Conservation (phyloP, 2,329 filamentous ascomycete species). For the Didymella sp. region DNA sequence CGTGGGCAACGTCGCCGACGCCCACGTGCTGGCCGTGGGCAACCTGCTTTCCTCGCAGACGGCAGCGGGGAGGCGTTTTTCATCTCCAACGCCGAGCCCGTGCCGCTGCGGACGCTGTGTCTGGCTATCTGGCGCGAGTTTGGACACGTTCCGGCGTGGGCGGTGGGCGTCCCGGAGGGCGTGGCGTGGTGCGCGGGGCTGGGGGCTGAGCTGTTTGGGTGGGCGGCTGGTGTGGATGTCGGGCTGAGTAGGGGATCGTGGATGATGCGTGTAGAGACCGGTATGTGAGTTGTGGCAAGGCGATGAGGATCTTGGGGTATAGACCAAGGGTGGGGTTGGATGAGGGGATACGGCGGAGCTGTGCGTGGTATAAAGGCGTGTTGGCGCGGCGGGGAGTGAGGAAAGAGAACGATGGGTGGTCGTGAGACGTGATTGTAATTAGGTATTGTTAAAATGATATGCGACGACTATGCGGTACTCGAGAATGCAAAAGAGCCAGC, state of each 20-base stretch:
- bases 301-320: slow-evolving; percentile 61
- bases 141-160: slow-evolving; percentile 59
- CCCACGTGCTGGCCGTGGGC: slow-evolving; percentile 80
- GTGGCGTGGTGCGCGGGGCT: slow-evolving; percentile 59
- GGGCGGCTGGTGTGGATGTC: slow-evolving; percentile 53
- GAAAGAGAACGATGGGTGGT: slow-evolving; percentile 9
- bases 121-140: slow-evolving; percentile 75
- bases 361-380: slow-evolving; percentile 22
- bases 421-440: slow-evolving; percentile 1
- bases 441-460: slow-evolving; percentile 15
- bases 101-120: slow-evolving; percentile 91
- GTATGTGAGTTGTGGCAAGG: slow-evolving; percentile 62
- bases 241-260: slow-evolving; percentile 63
- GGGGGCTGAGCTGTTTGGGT: slow-evolving; percentile 56
- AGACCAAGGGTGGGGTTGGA: slow-evolving; percentile 58
- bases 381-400: not conserved
- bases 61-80: slow-evolving; percentile 83
- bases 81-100: slow-evolving; percentile 85
- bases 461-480: not conserved
- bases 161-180: slow-evolving; percentile 57
- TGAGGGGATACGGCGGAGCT: slow-evolving; percentile 54
- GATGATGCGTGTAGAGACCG: slow-evolving; percentile 61
- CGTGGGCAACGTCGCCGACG: slow-evolving; percentile 74
- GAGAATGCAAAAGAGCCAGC: not conserved
- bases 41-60: slow-evolving; percentile 69